Percentiles rank a stretch among this genome's conserved stretches.
phyloP scores from a whole-genome alignment of 441 rosid genomes.

The Aquilaria agallochum region DNA sequence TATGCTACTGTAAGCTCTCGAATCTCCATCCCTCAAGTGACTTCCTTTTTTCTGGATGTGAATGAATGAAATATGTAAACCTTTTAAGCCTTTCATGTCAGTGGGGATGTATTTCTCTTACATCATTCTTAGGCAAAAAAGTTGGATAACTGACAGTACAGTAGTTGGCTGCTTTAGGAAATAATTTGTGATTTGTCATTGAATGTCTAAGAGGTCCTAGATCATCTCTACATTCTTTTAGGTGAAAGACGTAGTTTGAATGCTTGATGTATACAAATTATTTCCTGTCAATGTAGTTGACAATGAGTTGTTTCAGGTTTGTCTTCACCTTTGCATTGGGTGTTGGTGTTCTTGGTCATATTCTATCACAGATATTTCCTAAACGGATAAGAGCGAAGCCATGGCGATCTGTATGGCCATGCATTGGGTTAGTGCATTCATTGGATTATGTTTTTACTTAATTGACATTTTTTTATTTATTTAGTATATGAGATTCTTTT shows the following conservation, averaged over 20 bases:
- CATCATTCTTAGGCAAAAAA: too few relatives aligned
- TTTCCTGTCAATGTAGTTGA: too few relatives aligned
- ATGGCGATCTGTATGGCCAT: slow-evolving; percentile 67
- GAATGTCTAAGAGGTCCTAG: too few relatives aligned
- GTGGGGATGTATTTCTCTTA: too few relatives aligned
- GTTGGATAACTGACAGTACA: too few relatives aligned
- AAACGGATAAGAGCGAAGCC: slow-evolving; percentile 67
- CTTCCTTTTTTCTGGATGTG: not conserved
- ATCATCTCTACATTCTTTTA: too few relatives aligned
- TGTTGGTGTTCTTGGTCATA: slow-evolving; percentile 71
- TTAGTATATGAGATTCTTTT: too few relatives aligned
- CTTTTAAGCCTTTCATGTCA: not conserved
- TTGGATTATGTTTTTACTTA: not conserved
- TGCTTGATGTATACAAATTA: too few relatives aligned
- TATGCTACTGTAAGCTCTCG: slow-evolving; percentile 58
- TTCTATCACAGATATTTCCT: slow-evolving; percentile 70
- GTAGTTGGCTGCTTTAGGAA: too few relatives aligned
- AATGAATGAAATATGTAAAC: not conserved
- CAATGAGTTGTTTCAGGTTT: slow-evolving; percentile 38
- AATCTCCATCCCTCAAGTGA: not conserved
- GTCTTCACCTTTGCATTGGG: slow-evolving; percentile 60
- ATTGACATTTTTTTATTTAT: too few relatives aligned
- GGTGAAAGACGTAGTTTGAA: too few relatives aligned
- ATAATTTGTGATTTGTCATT: too few relatives aligned
- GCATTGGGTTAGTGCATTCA: slow-evolving; percentile 50